Conservation (phyloP, 192 early-diverging fungal species). For the Geranomyces variabilis region DNA sequence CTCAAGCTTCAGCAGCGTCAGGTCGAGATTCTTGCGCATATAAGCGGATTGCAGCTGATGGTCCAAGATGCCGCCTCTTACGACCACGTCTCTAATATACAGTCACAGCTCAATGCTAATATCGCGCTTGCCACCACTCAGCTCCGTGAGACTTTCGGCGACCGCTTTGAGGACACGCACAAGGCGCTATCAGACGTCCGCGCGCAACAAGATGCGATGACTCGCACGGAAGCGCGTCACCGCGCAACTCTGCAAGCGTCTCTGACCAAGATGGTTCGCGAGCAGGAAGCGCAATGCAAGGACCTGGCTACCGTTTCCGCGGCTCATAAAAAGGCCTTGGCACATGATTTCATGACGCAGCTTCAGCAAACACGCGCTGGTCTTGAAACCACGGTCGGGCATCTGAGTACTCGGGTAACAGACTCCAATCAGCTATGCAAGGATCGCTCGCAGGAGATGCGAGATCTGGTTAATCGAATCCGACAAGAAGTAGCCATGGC, state of each 20-base stretch:
- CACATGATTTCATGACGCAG: not conserved
- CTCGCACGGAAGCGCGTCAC: not conserved
- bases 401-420: not conserved
- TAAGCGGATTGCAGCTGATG: not conserved
- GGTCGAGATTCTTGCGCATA: constrained; percentile 3
- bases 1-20: not conserved
- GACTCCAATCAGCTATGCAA: not conserved
- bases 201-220: not conserved
- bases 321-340: not conserved
- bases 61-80: not conserved
- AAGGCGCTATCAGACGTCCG: not conserved
- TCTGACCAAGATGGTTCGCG: not conserved
- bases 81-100: not conserved
- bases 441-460: not conserved
- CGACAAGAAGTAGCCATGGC: not conserved
- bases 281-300: not conserved
- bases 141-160: not conserved
- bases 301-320: not conserved
- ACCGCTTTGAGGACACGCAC: not conserved
- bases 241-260: not conserved
- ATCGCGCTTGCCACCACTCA: not conserved
- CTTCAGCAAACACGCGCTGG: not conserved
- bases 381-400: not conserved
- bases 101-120: not conserved
- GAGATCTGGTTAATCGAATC: not conserved